These are phyloP conservation scores for Pleomassaria siparia DNA, from an alignment of 2,329 filamentous ascomycete genomes.

Conservation along the genomic window DNA sequence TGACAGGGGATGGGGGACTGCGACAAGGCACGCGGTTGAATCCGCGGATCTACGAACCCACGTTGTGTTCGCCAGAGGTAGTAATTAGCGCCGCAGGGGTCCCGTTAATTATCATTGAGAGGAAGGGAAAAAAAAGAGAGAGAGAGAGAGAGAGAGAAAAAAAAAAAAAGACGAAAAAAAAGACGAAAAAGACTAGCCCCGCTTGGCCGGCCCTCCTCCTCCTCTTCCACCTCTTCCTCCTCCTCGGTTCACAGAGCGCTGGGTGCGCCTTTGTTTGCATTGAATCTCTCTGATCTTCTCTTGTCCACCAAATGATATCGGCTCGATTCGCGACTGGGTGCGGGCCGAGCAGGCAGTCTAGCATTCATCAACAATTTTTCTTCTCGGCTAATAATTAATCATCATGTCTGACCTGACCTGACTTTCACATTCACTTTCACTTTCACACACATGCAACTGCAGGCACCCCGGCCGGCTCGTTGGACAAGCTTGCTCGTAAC, in stretches of 20 bases:
- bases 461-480: constrained; percentile 13
- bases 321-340: constrained; percentile 42
- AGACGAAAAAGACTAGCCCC: too few species aligned
- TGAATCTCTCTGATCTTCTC: too few species aligned
- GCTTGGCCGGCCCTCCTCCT: too few species aligned
- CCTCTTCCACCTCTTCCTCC: too few species aligned
- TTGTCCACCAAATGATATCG: constrained; percentile 13
- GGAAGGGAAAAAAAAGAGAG: too few species aligned
- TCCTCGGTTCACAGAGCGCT: constrained; percentile 13
- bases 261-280: background rate
- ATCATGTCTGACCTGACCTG: background rate
- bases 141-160: too few species aligned
- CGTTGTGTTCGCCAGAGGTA: constrained; percentile 40
- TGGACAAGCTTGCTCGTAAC: constrained; percentile 2
- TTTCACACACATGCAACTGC: too few species aligned
- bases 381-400: too few species aligned
- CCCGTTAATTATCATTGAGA: too few species aligned
- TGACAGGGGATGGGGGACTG: background rate
- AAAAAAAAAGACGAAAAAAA: too few species aligned
- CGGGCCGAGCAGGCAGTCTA: constrained; percentile 35
- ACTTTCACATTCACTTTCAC: background rate
- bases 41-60: constrained; percentile 44
- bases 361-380: constrained; percentile 6
- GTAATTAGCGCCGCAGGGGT: constrained; percentile 25
- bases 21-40: constrained; percentile 21